These are phyloP conservation scores for Corymbia citriodora DNA, from an alignment of 441 rosid species.

Conservation along the genomic window DNA sequence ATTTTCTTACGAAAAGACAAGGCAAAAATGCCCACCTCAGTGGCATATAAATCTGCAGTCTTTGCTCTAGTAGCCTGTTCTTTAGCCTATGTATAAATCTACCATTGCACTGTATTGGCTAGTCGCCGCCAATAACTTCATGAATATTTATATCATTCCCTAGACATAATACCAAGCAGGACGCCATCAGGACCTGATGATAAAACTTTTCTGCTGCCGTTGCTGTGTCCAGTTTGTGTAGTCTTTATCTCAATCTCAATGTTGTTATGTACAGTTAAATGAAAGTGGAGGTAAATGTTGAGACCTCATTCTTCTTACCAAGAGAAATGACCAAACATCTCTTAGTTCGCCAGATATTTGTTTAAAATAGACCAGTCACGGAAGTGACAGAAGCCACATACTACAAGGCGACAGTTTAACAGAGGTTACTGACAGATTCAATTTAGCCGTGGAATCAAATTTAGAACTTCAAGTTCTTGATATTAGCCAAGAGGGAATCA, in stretches of 20 bases:
- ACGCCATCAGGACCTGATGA: neutral
- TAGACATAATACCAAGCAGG: neutral
- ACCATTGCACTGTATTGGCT: neutral
- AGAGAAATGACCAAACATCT: neutral
- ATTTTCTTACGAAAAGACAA: slow-evolving; percentile 24
- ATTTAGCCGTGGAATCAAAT: neutral
- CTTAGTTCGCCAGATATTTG: neutral
- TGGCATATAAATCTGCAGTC: slow-evolving; percentile 12
- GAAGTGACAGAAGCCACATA: neutral
- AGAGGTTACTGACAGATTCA: neutral
- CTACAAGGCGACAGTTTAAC: neutral
- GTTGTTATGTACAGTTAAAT: neutral
- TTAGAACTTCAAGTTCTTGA: neutral
- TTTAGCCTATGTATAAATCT: neutral
- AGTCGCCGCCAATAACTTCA: neutral
- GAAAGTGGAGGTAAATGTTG: neutral
- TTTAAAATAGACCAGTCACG: neutral
- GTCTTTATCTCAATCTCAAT: neutral
- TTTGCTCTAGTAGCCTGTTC: slow-evolving; percentile 4
- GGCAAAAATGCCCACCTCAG: slow-evolving; percentile 22
- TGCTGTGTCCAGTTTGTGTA: neutral
- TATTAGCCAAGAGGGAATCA: neutral
- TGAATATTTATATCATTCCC: neutral
- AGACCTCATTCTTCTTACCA: neutral
- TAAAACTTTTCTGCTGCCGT: neutral